Base-by-base conservation (phyloP, 495 filamentous ascomycete genomes). In the Penicillium taxi region DNA sequence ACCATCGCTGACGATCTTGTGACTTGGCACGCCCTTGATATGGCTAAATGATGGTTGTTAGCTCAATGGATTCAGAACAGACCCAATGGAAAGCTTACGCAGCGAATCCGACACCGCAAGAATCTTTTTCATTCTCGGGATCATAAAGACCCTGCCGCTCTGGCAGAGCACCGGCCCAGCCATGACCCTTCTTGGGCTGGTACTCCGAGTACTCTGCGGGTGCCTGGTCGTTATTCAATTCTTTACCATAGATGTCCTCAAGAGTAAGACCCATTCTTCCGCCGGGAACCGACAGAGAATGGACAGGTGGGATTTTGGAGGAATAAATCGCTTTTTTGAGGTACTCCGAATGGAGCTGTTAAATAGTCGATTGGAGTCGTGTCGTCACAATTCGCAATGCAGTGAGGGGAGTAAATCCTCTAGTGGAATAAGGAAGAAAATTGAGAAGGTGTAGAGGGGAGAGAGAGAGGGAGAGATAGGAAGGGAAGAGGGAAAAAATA, bases 1-100 rank as follows among this genome's bases (percentile, higher is more conserved):
- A 94, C 87, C 91, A 96, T 98, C 91, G 69, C 86, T 95, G 35
- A 98, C 81, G 52, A 98, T 98, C 63, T 99, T 99, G 69, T 99
- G 93, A 70, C 88, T 96, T 20, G 93, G 65, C 59, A 83, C 82
- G 67, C 93, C 91, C 72, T 99, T 99, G 61, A 96, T 96, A 56
- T 96, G 84, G 65, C 89, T 96, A 45, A 20, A 30, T 22, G 13
- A 17, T 20, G 16, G 11, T n/a, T n/a, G 29, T 47, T 39, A 50
- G 49, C 36, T 42, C 44, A 42, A 36, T 39, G 37, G 12, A 9
- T 11, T 9, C 3, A 20, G 5, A n/a, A 15, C n/a, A 17, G 23
- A 26, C 5, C 11, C 12, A 75, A n/a, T n/a, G n/a, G n/a, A n/a
- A n/a, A n/a, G n/a, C 85, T 69, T 72, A 96, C 89, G 91, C 94